These are phyloP conservation scores for Penicillium sp. DNA, from an alignment of 2,329 filamentous ascomycete genomes.

Conservation along the genomic window DNA sequence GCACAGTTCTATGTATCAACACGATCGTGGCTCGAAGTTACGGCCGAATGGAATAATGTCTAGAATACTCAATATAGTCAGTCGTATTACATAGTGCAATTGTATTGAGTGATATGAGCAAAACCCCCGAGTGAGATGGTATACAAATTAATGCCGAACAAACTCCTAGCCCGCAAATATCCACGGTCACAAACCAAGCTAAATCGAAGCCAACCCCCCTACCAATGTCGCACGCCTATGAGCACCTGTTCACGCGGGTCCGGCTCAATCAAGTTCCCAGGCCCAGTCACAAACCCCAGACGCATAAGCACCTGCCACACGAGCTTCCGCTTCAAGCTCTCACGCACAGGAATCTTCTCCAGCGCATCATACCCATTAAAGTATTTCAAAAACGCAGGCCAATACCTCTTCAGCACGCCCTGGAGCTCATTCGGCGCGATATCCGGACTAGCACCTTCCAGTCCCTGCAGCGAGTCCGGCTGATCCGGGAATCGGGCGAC, in stretches of 20 bases:
- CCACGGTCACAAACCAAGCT: background rate
- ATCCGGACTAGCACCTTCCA: slow-evolving; percentile 24
- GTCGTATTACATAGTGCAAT: background rate
- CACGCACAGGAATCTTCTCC: slow-evolving; percentile 83
- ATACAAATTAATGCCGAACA: background rate
- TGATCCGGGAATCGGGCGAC: slow-evolving; percentile 46
- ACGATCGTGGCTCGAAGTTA: too few relatives aligned
- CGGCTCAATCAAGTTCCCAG: slow-evolving; percentile 37
- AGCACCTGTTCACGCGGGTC: slow-evolving; percentile 53
- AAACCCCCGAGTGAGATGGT: background rate
- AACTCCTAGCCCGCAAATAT: background rate
- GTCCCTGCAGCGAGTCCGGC: slow-evolving; percentile 15
- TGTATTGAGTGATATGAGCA: background rate
- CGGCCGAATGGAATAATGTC: too few relatives aligned
- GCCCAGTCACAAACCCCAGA: slow-evolving; percentile 68
- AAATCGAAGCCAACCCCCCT: background rate
- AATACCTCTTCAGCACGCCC: slow-evolving; percentile 63
- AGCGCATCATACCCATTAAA: slow-evolving; percentile 85
- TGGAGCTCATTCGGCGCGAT: slow-evolving; percentile 32
- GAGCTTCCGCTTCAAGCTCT: slow-evolving; percentile 81
- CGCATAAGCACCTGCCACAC: slow-evolving; percentile 63
- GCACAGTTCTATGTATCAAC: background rate
- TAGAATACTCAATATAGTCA: too few relatives aligned
- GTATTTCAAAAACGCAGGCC: slow-evolving; percentile 79
- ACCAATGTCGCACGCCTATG: slow-evolving; percentile 74